Evolutionary conservation across 768 basidiomycete species (phyloP), one percentile per base, ranked within the genome.

Genomic region (Trametes coccinea): DNA sequence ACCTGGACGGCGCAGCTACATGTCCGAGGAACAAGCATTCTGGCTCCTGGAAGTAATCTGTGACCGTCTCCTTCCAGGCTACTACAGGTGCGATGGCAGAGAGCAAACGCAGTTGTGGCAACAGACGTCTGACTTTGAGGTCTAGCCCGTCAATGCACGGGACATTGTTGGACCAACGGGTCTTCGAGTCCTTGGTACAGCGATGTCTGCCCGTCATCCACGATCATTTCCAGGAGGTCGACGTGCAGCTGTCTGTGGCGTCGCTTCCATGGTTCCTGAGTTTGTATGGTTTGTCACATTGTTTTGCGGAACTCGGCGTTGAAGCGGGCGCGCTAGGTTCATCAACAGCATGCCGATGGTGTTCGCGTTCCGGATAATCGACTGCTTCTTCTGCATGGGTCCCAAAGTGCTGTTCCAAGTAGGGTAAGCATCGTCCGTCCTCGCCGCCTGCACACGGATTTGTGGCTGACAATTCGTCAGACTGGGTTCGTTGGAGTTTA

Each of bases 331-430:
- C 59, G n/a, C 52, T 27, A 89, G 92, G 70, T 93, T 84, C 70
- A 93, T 94, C 72, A 94, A 94, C 75, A 92, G 89, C 71, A 93
- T 95, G 92, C 92, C 95, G 1, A 90, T 98, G 85, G 87, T 99
- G 44, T 99, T 98, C 70, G 96, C 96, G 0, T 99, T 97, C 80
- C 86, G 97, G 34, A 92, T 97, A 70, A 93, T 95, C 2, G 95
- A 98, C 72, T 98, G 95, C 72, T 95, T 98, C 79, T 89, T 98
- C 77, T 95, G 94, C 67, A 98, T 99, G 96, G 97, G 97, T 0
- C 93, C 95, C 0, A 98, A 96, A 69, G 97, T 99, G 1, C 77
- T 99, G 44, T 99, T 99, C 79, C 97, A 99, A 84, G 93, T 99
- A 56, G 96, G 95, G 93, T 95, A 72, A 74, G 89, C 76, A 22